Base-by-base conservation (phyloP, 2,329 filamentous ascomycete genomes). In the Gaeumannomyces tritici region DNA sequence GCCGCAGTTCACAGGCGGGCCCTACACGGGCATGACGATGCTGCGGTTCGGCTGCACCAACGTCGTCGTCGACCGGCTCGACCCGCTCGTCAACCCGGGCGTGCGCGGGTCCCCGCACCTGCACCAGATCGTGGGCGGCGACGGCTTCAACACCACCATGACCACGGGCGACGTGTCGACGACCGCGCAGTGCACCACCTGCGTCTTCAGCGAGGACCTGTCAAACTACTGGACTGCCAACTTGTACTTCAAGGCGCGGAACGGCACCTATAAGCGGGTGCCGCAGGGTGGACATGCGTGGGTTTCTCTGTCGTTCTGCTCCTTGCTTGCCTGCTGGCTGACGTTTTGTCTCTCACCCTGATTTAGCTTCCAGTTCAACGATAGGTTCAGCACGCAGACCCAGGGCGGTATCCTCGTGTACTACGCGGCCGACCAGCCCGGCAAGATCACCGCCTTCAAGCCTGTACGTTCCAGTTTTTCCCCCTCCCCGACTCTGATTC, bases 341-440 rank as follows among this genome's bases (percentile, higher is more conserved):
- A 57, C 31, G 13, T 18, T 42, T 35, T 29, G 68, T 71, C 21
- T 11, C n/a, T 21, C 56, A 51, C 55, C 29, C 3, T 62, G 15
- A 13, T 63, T 62, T 58, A 75, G 74, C 1, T 66, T 70, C 9
- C 76, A 79, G 65, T 75, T 77, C 66, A 71, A 69, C 62, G 76
- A 78, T 64, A 68, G 71, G 61, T 77, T 76, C 66, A 75, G 75
- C 66, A 77, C 75, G 21, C 72, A 76, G 55, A 78, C 72, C 1
- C 65, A 72, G 6, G 77, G 77, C 29, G 77, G 77, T 62, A 72
- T 79, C 54, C 72, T 78, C 1, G 76, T 80, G 11, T 80, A 80
- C 72, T 80, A 80, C 64, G 75, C 79, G 47, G 73, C 71, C 42
- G 71, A 72, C n/a, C 71, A 76, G 64, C 77, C 76, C 7, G 72